Conservation (phyloP, 2,329 filamentous ascomycete genomes). For the Clonostachys solani region DNA sequence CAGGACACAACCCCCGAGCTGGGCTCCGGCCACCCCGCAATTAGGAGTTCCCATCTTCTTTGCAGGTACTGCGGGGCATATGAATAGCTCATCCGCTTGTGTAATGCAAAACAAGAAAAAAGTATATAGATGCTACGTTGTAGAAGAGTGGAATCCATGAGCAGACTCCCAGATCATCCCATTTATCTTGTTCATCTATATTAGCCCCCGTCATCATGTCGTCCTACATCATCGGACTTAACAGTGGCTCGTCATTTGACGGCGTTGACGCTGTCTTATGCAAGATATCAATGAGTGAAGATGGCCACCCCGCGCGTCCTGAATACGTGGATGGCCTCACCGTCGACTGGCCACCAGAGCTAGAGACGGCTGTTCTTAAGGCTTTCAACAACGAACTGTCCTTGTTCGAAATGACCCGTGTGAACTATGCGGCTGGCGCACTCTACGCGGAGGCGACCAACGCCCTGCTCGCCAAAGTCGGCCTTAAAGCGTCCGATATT, state of each 20-base stretch:
- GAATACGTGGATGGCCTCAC: slow-evolving; percentile 17
- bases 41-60: too few species aligned
- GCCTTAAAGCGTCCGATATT: slow-evolving; percentile 14
- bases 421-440: slow-evolving; percentile 21
- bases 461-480: slow-evolving; percentile 9
- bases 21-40: too few species aligned
- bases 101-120: too few species aligned
- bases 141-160: too few species aligned
- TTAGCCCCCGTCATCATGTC: too few species aligned
- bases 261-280: slow-evolving; percentile 21
- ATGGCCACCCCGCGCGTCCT: slow-evolving; percentile 18
- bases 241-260: slow-evolving; percentile 21
- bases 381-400: slow-evolving; percentile 18
- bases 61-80: too few species aligned
- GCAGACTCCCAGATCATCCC: too few species aligned
- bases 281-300: slow-evolving; percentile 14
- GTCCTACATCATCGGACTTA: slow-evolving; percentile 19
- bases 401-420: slow-evolving; percentile 17
- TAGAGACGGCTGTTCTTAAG: slow-evolving; percentile 13
- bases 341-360: slow-evolving; percentile 17
- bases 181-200: too few species aligned
- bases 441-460: slow-evolving; percentile 19
- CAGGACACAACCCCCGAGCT: too few species aligned
- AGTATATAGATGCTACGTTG: too few species aligned
- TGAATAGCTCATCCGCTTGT: too few species aligned